phyloP scores from a whole-genome alignment of 208 protist genomes.

The Porcisia hertigi region DNA sequence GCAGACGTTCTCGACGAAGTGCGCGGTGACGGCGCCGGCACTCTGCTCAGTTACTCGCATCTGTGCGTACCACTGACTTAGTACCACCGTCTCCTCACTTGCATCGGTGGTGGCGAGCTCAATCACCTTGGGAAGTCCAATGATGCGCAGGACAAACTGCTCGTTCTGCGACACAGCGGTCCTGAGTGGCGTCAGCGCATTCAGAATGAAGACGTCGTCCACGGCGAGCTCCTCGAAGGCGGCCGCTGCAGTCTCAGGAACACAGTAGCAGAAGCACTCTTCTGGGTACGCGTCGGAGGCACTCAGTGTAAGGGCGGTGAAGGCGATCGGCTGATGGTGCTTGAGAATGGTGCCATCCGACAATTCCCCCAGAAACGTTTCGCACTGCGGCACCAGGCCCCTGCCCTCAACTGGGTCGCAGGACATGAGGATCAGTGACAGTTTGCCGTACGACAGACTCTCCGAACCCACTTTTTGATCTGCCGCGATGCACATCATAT shows the following conservation, averaged over 20 bases:
- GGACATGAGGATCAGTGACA: slow-evolving; percentile 65
- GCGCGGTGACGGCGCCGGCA: slow-evolving; percentile 42
- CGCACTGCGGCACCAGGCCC: slow-evolving; percentile 36
- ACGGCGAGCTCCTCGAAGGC: slow-evolving; percentile 28
- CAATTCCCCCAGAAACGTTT: slow-evolving; percentile 37
- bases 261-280: slow-evolving; percentile 60
- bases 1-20: slow-evolving; percentile 60
- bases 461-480: slow-evolving; percentile 70
- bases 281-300: slow-evolving; percentile 55
- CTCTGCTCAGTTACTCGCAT: slow-evolving; percentile 51
- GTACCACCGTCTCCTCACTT: slow-evolving; percentile 50
- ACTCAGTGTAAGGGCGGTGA: slow-evolving; percentile 66
- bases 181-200: slow-evolving; percentile 53
- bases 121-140: slow-evolving; percentile 76
- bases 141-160: slow-evolving; percentile 41
- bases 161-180: slow-evolving; percentile 27
- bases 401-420: slow-evolving; percentile 40
- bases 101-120: slow-evolving; percentile 54
- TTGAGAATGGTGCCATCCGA: slow-evolving; percentile 45
- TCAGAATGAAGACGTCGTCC: slow-evolving; percentile 47
- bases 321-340: slow-evolving; percentile 51
- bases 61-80: slow-evolving; percentile 65
- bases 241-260: slow-evolving; percentile 26
- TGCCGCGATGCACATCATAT: slow-evolving; percentile 75
- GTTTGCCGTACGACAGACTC: slow-evolving; percentile 71